Evolutionary conservation across 2,329 filamentous ascomycete genomes (phyloP).

Genomic region (Cladosporium sphaerospermum): DNA sequence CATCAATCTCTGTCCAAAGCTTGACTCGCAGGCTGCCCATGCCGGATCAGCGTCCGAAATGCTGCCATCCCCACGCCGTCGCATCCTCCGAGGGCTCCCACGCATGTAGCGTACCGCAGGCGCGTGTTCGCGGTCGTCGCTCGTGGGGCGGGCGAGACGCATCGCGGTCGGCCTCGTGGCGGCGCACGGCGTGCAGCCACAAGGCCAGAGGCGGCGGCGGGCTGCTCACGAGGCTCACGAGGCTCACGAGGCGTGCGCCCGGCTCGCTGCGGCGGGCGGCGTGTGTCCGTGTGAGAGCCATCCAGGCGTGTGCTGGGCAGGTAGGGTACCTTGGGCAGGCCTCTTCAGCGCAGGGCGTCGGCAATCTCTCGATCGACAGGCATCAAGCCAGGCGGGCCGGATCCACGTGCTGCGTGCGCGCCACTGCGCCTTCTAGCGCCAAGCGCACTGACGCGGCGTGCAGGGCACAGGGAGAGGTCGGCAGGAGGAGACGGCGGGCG

Average conservation of each 20-base stretch:
- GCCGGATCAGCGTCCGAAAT: constrained; percentile 6
- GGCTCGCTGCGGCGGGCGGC: constrained; percentile 1
- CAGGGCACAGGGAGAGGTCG: not conserved
- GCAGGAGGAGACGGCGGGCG: too few relatives aligned
- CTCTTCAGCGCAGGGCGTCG: constrained; percentile 10
- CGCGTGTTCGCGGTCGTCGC: too few relatives aligned
- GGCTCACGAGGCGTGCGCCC: constrained; percentile 6
- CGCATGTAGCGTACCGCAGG: too few relatives aligned
- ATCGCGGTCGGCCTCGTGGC: too few relatives aligned
- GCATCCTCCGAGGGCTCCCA: too few relatives aligned
- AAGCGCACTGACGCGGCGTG: constrained; percentile 10
- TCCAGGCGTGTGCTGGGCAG: too few relatives aligned
- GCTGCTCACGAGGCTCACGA: not conserved
- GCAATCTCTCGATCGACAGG: constrained; percentile 12
- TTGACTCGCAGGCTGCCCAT: constrained; percentile 6
- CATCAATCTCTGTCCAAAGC: constrained; percentile 10
- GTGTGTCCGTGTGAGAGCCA: not conserved
- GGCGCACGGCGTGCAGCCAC: too few relatives aligned
- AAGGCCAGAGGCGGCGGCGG: too few relatives aligned
- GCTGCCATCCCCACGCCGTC: not conserved
- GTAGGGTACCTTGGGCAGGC: too few relatives aligned
- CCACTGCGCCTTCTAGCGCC: constrained; percentile 9
- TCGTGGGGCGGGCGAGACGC: too few relatives aligned
- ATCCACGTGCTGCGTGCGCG: constrained; percentile 10
- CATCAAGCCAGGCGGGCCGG: constrained; percentile 9